phyloP scores from a whole-genome alignment of 2,329 filamentous ascomycete species.

The Ambrosiella xylebori region DNA sequence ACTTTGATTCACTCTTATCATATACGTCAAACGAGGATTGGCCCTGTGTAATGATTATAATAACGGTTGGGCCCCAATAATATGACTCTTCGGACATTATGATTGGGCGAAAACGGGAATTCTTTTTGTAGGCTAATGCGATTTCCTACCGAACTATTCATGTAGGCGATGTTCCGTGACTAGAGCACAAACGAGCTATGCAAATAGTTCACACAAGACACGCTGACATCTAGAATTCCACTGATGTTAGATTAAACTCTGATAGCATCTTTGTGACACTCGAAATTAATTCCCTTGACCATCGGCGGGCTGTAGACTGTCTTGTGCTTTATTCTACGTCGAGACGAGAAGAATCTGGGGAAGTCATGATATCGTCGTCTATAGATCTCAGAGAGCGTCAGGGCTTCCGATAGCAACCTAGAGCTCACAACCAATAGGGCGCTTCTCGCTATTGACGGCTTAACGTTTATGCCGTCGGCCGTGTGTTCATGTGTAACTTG shows the following conservation, averaged over 20 bases:
- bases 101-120: neutral
- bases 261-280: neutral
- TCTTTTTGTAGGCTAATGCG: neutral
- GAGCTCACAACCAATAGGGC: neutral
- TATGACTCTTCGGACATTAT: neutral
- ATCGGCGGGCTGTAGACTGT: slow-evolving; percentile 2
- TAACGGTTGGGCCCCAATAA: neutral
- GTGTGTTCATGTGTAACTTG: neutral
- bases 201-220: no score
- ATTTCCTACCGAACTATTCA: neutral
- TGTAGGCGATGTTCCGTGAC: neutral
- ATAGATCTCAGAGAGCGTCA: neutral
- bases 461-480: neutral
- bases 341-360: neutral
- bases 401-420: neutral
- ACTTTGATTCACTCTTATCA: neutral
- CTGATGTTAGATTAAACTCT: neutral
- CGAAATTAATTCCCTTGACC: neutral
- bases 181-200: neutral
- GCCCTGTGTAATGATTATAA: neutral
- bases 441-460: neutral
- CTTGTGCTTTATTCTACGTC: slow-evolving; percentile 1
- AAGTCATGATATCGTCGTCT: neutral
- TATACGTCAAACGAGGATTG: neutral
- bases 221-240: no score